A percentile compares a stretch with the other conserved stretches of the same genome.
These are phyloP conservation scores for Stemphylium vesicarium DNA, from an alignment of 2,329 filamentous ascomycete genomes.

Conservation along the genomic window DNA sequence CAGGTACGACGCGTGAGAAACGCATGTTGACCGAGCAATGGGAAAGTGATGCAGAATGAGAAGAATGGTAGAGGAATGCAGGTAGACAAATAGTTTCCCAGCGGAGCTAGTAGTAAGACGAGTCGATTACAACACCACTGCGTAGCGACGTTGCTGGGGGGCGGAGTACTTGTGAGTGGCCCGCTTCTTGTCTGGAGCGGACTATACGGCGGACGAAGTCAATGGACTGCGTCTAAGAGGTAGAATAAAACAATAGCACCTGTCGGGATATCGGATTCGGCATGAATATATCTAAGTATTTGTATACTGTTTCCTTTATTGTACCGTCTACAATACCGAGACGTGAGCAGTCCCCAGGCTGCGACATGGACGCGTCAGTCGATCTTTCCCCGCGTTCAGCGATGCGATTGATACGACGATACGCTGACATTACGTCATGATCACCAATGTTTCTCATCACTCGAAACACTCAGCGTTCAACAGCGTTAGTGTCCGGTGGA, in stretches of 20 bases:
- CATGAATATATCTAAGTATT: no score
- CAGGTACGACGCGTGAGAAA: constrained; percentile 55
- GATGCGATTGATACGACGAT: constrained; percentile 8
- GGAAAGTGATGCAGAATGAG: constrained; percentile 9
- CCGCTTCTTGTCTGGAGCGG: constrained; percentile 6
- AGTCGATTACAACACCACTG: constrained; percentile 44
- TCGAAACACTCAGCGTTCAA: not conserved
- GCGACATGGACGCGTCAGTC: constrained; percentile 21
- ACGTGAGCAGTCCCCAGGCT: constrained; percentile 20
- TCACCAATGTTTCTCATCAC: not conserved
- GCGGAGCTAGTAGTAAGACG: constrained; percentile 20
- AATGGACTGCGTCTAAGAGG: not conserved
- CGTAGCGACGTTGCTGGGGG: constrained; percentile 18
- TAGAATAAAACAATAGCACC: not conserved
- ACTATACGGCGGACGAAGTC: constrained; percentile 16
- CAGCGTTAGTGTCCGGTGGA: no score
- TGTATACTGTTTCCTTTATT: not conserved
- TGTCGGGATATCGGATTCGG: no score
- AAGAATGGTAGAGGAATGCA: constrained; percentile 10
- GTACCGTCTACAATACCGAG: not conserved
- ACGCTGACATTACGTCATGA: constrained; percentile 9
- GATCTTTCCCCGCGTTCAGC: constrained; percentile 10
- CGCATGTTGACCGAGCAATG: constrained; percentile 52
- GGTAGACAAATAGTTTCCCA: constrained; percentile 14
- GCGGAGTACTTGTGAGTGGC: constrained; percentile 7